These are phyloP conservation scores for Leishmania turanica DNA, from an alignment of 208 protist species.

Conservation along the genomic window DNA sequence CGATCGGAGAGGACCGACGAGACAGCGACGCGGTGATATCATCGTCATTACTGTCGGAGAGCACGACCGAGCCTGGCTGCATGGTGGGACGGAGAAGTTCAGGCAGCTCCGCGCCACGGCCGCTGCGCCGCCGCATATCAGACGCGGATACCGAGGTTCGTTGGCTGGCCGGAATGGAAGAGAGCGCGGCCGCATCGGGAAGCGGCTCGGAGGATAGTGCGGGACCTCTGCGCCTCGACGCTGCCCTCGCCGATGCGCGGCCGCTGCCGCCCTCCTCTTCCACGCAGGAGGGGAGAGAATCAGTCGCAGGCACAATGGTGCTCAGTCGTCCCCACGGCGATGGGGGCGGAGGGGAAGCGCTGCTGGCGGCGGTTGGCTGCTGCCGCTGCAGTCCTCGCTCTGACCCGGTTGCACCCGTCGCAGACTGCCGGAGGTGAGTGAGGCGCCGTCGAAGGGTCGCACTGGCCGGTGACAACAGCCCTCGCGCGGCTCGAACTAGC, in stretches of 20 bases:
- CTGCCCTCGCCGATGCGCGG: background rate
- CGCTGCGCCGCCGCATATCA: background rate
- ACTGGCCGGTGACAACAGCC: constrained; percentile 16
- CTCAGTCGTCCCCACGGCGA: constrained; percentile 24
- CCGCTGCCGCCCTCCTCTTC: background rate
- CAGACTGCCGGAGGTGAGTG: constrained; percentile 54
- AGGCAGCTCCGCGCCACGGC: background rate
- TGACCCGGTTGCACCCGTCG: constrained; percentile 4
- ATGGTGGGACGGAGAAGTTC: constrained; percentile 7
- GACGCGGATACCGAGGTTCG: constrained; percentile 11
- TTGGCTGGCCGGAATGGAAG: constrained; percentile 21
- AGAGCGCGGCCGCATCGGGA: background rate
- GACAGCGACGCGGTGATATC: constrained; percentile 6
- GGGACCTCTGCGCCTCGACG: background rate
- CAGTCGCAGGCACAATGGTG: constrained; percentile 8
- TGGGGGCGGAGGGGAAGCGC: background rate
- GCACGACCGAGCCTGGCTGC: constrained; percentile 2
- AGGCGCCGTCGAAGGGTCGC: constrained; percentile 42
- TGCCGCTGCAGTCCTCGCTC: background rate
- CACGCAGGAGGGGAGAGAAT: constrained; percentile 12
- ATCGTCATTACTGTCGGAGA: background rate
- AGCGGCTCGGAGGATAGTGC: background rate
- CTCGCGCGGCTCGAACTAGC: constrained; percentile 21
- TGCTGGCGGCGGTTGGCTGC: background rate
- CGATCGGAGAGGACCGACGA: constrained; percentile 15